These are phyloP conservation scores for Mucor indicus DNA, from an alignment of 371 early-diverging fungal genomes.

Conservation along the genomic window DNA sequence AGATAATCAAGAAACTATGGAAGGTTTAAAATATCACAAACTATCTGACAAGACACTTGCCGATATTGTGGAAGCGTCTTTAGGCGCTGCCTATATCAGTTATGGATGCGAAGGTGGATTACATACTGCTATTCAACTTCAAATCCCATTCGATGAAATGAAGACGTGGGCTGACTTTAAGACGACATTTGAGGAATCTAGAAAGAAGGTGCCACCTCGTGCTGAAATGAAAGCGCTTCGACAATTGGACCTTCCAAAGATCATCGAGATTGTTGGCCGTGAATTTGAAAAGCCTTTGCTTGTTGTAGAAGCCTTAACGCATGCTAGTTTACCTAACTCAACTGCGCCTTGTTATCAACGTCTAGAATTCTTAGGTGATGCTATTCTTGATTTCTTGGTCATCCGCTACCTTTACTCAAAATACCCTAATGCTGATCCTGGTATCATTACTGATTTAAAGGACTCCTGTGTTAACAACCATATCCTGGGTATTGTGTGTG, in stretches of 20 bases:
- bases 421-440: conserved; percentile 60
- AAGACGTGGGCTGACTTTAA: conserved; percentile 50
- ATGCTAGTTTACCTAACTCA: conserved; percentile 66
- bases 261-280: conserved; percentile 67
- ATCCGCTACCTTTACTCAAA: conserved; percentile 69
- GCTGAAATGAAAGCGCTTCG: conserved; percentile 28
- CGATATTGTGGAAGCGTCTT: conserved; percentile 85
- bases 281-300: conserved; percentile 63
- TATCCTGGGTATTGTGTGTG: conserved; percentile 73
- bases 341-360: conserved; percentile 81
- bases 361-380: conserved; percentile 94
- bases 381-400: conserved; percentile 81
- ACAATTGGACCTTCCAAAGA: conserved; percentile 16
- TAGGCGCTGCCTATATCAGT: conserved; percentile 77
- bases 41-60: conserved; percentile 85
- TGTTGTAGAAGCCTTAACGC: conserved; percentile 84
- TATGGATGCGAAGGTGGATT: conserved; percentile 67
- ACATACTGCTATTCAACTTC: conserved; percentile 51
- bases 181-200: conserved; percentile 23
- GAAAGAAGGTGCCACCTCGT: conserved; percentile 27
- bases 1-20: conserved; percentile 35
- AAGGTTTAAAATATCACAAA: conserved; percentile 31
- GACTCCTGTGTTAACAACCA: conserved; percentile 88
- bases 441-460: conserved; percentile 72
- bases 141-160: conserved; percentile 59